These are phyloP conservation scores for Zymoseptoria brevis DNA, from an alignment of 2,329 filamentous ascomycete species.

Conservation along the genomic window DNA sequence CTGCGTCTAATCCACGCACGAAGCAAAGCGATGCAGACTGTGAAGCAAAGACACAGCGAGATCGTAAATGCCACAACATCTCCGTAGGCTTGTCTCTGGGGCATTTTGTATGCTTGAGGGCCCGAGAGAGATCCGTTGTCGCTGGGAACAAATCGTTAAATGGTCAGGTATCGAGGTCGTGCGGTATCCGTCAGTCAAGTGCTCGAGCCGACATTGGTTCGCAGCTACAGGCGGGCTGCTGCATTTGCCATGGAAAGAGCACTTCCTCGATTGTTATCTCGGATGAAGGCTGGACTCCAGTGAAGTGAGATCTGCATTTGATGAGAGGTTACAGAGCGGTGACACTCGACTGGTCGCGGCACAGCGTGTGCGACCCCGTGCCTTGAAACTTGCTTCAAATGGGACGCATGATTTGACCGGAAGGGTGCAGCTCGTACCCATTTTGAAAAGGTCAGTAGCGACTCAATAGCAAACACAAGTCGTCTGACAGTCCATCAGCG, in stretches of 20 bases:
- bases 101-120: slow-evolving; percentile 11
- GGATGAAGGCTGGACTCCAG: background rate
- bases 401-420: background rate
- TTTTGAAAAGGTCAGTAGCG: background rate
- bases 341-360: background rate
- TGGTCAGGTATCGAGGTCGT: background rate
- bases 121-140: background rate
- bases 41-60: slow-evolving; percentile 28
- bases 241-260: background rate
- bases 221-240: background rate
- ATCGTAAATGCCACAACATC: slow-evolving; percentile 24
- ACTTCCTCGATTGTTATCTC: background rate
- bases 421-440: background rate
- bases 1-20: slow-evolving; percentile 25
- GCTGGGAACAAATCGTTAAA: background rate
- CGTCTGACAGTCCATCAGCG: background rate
- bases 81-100: slow-evolving; percentile 19
- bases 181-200: background rate
- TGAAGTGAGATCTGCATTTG: background rate
- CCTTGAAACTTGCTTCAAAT: slow-evolving; percentile 1
- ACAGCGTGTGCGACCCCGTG: background rate
- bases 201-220: background rate
- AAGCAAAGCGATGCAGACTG: slow-evolving; percentile 23
- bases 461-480: background rate
- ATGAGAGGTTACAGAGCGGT: background rate